Evolutionary conservation across 805 yeast genomes (phyloP).

Genomic region (Suhomyces xylopsoci): DNA sequence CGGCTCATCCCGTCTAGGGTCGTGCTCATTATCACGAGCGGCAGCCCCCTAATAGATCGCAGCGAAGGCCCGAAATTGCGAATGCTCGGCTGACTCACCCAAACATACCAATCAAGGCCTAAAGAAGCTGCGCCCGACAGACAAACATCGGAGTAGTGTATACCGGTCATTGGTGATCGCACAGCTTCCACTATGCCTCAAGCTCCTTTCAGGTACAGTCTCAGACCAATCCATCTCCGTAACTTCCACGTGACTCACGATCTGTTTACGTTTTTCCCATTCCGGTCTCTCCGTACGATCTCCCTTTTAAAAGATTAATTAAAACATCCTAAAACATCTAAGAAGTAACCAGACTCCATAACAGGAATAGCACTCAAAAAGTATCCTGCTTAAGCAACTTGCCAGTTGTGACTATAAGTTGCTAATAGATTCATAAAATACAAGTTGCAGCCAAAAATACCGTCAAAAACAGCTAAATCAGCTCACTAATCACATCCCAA

Average conservation of each 20-base stretch:
- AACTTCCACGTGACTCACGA: neutral
- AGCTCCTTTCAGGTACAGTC: neutral
- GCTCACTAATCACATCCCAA: neutral
- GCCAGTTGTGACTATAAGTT: neutral
- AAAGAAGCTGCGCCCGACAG: neutral
- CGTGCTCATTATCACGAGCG: neutral
- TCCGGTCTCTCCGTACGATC: neutral
- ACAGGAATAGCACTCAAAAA: neutral
- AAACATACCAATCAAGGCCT: neutral
- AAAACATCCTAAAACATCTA: neutral
- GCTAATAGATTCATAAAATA: neutral
- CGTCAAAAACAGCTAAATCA: neutral
- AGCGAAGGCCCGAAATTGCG: neutral
- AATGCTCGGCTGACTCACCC: neutral
- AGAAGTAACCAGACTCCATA: neutral
- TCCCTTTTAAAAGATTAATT: neutral
- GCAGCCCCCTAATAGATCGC: neutral
- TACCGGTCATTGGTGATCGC: neutral
- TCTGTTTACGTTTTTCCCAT: constrained; percentile 3
- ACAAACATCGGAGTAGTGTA: neutral
- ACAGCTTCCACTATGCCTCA: neutral
- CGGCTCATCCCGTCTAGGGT: neutral
- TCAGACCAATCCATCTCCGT: neutral
- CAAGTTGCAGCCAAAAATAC: neutral
- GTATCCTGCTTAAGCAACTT: neutral